Conservation (phyloP, 257 asterid genomes). For the Rauvolfia tetraphylla region DNA sequence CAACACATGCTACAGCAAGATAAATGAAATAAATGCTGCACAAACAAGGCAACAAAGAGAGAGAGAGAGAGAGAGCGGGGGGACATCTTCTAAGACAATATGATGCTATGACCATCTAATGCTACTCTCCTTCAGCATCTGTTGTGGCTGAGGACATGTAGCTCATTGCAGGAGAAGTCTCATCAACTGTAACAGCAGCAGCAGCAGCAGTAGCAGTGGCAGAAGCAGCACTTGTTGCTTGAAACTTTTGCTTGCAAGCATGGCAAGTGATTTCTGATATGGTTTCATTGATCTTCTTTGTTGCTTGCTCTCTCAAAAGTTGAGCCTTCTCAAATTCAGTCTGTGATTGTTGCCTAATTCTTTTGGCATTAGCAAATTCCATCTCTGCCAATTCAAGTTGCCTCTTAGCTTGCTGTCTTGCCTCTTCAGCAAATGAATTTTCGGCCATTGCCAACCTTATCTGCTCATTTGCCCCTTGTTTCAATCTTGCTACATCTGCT, state of each 20-base stretch:
- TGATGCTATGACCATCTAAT: neutral
- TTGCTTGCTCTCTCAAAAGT: constrained; percentile 44
- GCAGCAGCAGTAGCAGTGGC: constrained; percentile 4
- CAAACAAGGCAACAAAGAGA: neutral
- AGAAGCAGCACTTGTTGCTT: no score
- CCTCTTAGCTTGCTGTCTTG: constrained; percentile 46
- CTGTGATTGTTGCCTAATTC: constrained; percentile 57
- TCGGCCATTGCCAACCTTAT: constrained; percentile 51
- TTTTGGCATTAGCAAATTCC: constrained; percentile 55
- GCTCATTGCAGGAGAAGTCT: constrained; percentile 35
- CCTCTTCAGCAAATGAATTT: constrained; percentile 64
- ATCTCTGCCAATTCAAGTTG: constrained; percentile 60
- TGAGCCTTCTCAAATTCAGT: constrained; percentile 57
- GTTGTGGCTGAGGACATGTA: constrained; percentile 33
- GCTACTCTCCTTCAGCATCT: constrained; percentile 30
- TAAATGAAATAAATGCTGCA: constrained; percentile 8
- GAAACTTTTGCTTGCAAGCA: constrained; percentile 50
- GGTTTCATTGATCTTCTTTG: constrained; percentile 40
- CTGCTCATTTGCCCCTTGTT: constrained; percentile 38
- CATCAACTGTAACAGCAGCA: constrained; percentile 15
- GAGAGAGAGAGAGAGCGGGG: neutral
- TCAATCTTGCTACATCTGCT: constrained; percentile 15
- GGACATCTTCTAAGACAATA: neutral
- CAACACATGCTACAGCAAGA: constrained; percentile 2
- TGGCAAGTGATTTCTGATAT: constrained; percentile 60